Evolutionary conservation across 2,329 filamentous ascomycete species (phyloP).

Genomic region (Fusarium beomiforme): DNA sequence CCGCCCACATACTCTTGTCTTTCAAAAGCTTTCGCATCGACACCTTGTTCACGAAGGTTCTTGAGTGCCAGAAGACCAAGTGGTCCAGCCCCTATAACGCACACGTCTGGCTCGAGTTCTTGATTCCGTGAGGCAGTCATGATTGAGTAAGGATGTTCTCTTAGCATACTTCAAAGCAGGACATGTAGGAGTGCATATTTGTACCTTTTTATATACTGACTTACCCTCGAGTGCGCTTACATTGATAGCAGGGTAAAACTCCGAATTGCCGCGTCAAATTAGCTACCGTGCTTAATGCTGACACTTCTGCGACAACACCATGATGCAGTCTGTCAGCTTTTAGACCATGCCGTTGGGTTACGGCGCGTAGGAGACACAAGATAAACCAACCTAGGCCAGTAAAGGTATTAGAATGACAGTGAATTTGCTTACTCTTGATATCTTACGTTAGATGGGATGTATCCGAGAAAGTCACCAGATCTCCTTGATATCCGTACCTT

Average conservation of each 20-base stretch:
- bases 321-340: conserved; percentile 12
- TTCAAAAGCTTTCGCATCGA: conserved; percentile 54
- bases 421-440: neutral
- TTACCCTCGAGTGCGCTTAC: neutral
- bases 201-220: conserved; percentile 4
- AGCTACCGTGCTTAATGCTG: conserved; percentile 2
- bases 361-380: neutral
- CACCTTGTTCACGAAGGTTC: conserved; percentile 55
- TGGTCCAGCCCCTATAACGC: conserved; percentile 46
- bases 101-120: conserved; percentile 38
- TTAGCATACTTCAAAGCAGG: neutral
- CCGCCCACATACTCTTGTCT: conserved; percentile 53
- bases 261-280: neutral
- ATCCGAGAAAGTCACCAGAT: conserved; percentile 22
- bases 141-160: neutral
- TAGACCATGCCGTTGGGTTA: neutral
- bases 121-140: conserved; percentile 29
- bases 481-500: neutral
- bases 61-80: conserved; percentile 54
- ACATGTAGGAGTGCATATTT: neutral
- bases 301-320: neutral
- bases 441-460: neutral
- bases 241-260: neutral
- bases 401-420: neutral
- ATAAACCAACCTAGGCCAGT: neutral